These are phyloP conservation scores for Boletellus sp. DNA, from an alignment of 1,284 basidiomycete species.

Conservation along the genomic window DNA sequence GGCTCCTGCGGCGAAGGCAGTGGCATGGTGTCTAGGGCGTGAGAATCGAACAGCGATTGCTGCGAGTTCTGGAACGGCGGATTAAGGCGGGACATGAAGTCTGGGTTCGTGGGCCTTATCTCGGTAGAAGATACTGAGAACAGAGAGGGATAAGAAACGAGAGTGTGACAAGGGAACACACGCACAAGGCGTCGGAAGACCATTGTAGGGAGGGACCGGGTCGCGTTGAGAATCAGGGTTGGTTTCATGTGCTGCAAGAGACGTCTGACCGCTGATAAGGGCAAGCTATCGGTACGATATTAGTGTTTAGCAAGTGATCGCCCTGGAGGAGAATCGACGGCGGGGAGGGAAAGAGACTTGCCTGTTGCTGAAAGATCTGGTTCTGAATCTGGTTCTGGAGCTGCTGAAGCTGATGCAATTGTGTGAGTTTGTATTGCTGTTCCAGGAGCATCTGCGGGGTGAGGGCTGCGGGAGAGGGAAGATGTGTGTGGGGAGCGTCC, in stretches of 20 bases:
- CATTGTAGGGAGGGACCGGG: slow-evolving; percentile 44
- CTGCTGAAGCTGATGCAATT: slow-evolving; percentile 74
- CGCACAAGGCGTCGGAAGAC: slow-evolving; percentile 71
- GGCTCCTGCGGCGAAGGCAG: slow-evolving; percentile 30
- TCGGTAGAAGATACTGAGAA: slow-evolving; percentile 58
- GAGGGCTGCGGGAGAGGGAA: slow-evolving; percentile 23
- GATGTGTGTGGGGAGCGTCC: slow-evolving; percentile 22
- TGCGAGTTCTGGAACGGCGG: slow-evolving; percentile 40
- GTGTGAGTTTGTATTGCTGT: slow-evolving; percentile 67
- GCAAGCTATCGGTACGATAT: slow-evolving; percentile 52
- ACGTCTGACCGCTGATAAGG: slow-evolving; percentile 56
- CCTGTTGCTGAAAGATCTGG: slow-evolving; percentile 84
- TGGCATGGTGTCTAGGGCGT: slow-evolving; percentile 17
- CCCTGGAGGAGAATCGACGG: background rate
- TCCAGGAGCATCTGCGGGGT: slow-evolving; percentile 47
- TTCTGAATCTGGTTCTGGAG: slow-evolving; percentile 79
- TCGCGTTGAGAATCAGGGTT: slow-evolving; percentile 38
- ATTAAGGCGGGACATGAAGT: slow-evolving; percentile 63
- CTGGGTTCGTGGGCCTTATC: slow-evolving; percentile 56
- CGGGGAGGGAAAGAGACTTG: slow-evolving; percentile 28
- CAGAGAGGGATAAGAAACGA: slow-evolving; percentile 5
- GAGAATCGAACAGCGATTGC: slow-evolving; percentile 24
- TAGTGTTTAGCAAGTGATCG: slow-evolving; percentile 14
- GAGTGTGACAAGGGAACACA: slow-evolving; percentile 12
- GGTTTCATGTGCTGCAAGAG: slow-evolving; percentile 34